A percentile compares a stretch with the other conserved stretches of the same genome.
These are phyloP conservation scores for Wickerhamomyces strasburgensis DNA, from an alignment of 805 yeast species.

Conservation along the genomic window DNA sequence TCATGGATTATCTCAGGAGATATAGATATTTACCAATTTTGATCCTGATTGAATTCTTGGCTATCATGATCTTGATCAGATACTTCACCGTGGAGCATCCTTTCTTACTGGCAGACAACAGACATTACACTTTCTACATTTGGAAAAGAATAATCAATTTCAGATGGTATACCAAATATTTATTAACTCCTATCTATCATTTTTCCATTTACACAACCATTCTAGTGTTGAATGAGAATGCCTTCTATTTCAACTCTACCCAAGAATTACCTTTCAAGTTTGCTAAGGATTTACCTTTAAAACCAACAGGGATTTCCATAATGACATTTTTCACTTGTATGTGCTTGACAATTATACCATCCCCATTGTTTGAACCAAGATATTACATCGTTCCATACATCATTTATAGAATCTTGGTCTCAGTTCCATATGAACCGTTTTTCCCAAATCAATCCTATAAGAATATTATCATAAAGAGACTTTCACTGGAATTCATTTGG, in stretches of 20 bases:
- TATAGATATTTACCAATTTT: constrained; percentile 26
- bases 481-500: constrained; percentile 58
- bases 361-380: constrained; percentile 92
- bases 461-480: constrained; percentile 30
- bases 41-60: constrained; percentile 26
- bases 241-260: constrained; percentile 31
- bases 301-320: constrained; percentile 42
- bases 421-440: constrained; percentile 33
- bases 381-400: constrained; percentile 81
- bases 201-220: constrained; percentile 38
- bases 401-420: constrained; percentile 61
- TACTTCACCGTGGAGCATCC: constrained; percentile 79
- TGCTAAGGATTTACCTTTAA: constrained; percentile 32
- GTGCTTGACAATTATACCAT: constrained; percentile 65
- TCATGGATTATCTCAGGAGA: constrained; percentile 35
- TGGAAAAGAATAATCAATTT: constrained; percentile 61
- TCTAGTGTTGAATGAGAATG: constrained; percentile 31
- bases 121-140: constrained; percentile 88
- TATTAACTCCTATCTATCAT: constrained; percentile 68
- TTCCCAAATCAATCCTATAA: constrained; percentile 13
- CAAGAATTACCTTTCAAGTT: constrained; percentile 33
- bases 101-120: constrained; percentile 85
- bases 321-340: constrained; percentile 49
- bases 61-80: constrained; percentile 44
- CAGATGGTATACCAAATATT: constrained; percentile 39